phyloP scores from a whole-genome alignment of 2,329 filamentous ascomycete genomes.

The Ophiocordyceps camponoti-rufipedis region DNA sequence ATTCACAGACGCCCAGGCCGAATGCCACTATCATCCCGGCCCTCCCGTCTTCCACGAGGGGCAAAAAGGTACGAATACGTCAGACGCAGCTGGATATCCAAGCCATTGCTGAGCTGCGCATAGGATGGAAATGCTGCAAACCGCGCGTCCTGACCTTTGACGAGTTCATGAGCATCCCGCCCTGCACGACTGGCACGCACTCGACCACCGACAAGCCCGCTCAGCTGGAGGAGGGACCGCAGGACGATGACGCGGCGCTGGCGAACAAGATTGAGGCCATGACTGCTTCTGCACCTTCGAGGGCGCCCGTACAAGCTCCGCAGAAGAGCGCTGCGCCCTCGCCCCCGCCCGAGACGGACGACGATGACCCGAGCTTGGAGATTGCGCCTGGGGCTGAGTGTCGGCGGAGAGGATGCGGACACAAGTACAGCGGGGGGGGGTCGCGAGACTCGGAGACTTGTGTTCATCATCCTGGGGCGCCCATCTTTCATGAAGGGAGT shows the following conservation, averaged over 20 bases:
- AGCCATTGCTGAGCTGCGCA: background rate
- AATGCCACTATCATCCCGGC: constrained; percentile 82
- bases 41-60: constrained; percentile 94
- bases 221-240: constrained; percentile 38
- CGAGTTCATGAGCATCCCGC: constrained; percentile 84
- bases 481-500: constrained; percentile 94
- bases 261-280: constrained; percentile 35
- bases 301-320: constrained; percentile 19
- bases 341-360: constrained; percentile 59
- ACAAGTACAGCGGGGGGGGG: constrained; percentile 41
- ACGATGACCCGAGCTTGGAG: constrained; percentile 60
- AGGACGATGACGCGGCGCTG: constrained; percentile 21
- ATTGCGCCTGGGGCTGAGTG: constrained; percentile 62
- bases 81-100: background rate
- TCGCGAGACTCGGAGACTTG: constrained; percentile 57
- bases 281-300: constrained; percentile 16
- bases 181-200: constrained; percentile 86
- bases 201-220: constrained; percentile 63
- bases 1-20: constrained; percentile 65
- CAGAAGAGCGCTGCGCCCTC: constrained; percentile 32
- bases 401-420: constrained; percentile 57
- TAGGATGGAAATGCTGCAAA: constrained; percentile 99
- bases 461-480: constrained; percentile 71
- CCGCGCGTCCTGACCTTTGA: constrained; percentile 92
- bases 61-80: constrained; percentile 59